Base-by-base conservation (phyloP, 2,329 filamentous ascomycete genomes). In the Apiospora arundinis region DNA sequence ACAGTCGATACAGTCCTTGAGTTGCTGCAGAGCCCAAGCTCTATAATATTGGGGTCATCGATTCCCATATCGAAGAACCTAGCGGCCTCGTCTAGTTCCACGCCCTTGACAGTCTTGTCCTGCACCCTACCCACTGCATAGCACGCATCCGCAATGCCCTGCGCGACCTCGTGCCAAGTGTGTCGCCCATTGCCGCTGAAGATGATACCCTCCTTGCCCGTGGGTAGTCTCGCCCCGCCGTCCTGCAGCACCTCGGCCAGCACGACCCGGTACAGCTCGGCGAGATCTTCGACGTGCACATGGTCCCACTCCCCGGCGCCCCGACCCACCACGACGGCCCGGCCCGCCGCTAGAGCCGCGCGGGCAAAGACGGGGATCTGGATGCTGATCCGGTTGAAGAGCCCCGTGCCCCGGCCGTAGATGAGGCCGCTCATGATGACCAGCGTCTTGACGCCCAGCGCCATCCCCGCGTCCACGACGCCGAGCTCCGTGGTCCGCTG, bases 401-500 rank as follows among this genome's bases (percentile, higher is more conserved):
- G 74, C 0, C 85, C 85, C 0, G 77, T 79, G 8, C 85, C 84
- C 0, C 74, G 70, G 23, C 86, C 86, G 74, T 83, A 89, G 66
- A 89, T 85, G 4, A 82, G 81, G 0, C 84, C 85, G 0, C 81
- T 78, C 81, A 52, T 28, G 49, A 52, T 78, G 66, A 86, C 80
- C 63, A 83, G 78, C 0, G 86, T 85, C 70, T 82, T 82, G 2
- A 89, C 82, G 3, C 81, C 80, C 0, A 79, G 63, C 23, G 79
- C 76, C 21, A 83, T 73, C 1, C 84, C 83, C 0, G 76, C 75
- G 7, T 84, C 79, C 1, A 86, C 74, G 16, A 86, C 83, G 4
- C 77, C 76, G 8, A 88, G 73, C 71, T 87, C 85, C 1, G 83
- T 81, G 0, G 81, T 83, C 16, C 86, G 83, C 74, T 86, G 85